Evolutionary conservation across 2,329 filamentous ascomycete genomes (phyloP).

Genomic region (Verticillium zaregamsianum): DNA sequence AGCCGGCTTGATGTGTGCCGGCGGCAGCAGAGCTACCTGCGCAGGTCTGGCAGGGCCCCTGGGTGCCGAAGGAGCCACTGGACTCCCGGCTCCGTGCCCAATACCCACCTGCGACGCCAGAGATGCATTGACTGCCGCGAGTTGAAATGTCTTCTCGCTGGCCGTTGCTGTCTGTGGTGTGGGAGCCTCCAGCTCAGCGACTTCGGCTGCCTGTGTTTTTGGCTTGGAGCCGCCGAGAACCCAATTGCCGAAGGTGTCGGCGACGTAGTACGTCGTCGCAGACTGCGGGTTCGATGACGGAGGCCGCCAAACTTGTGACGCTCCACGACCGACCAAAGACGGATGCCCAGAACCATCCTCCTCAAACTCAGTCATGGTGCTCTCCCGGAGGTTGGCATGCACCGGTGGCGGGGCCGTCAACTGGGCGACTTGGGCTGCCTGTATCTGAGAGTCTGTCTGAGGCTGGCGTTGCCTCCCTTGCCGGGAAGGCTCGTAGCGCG

Average conservation of each 20-base stretch:
- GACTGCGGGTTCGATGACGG: constrained; percentile 41
- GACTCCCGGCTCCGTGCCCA: constrained; percentile 11
- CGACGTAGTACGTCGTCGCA: constrained; percentile 43
- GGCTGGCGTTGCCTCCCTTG: constrained; percentile 1
- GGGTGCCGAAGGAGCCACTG: constrained; percentile 5
- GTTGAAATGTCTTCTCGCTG: neutral
- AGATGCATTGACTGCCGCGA: constrained; percentile 13
- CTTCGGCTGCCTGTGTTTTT: constrained; percentile 13
- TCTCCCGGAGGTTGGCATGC: constrained; percentile 26
- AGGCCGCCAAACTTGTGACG: constrained; percentile 45
- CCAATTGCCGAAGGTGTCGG: constrained; percentile 52
- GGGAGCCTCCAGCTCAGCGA: constrained; percentile 20
- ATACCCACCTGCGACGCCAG: constrained; percentile 10
- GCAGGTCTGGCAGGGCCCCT: neutral
- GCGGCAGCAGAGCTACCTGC: neutral
- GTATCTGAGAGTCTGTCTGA: constrained; percentile 10
- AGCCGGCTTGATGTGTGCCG: neutral
- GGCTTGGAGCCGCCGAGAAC: constrained; percentile 36
- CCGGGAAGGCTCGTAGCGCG: constrained; percentile 3
- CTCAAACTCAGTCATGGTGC: constrained; percentile 49
- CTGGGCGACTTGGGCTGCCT: constrained; percentile 7
- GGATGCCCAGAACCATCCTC: constrained; percentile 37
- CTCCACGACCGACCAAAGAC: constrained; percentile 21
- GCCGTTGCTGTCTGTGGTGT: constrained; percentile 8
- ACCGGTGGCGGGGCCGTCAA: constrained; percentile 11